Conservation (phyloP, 1,284 basidiomycete genomes). For the Ceratobasidium sp. region DNA sequence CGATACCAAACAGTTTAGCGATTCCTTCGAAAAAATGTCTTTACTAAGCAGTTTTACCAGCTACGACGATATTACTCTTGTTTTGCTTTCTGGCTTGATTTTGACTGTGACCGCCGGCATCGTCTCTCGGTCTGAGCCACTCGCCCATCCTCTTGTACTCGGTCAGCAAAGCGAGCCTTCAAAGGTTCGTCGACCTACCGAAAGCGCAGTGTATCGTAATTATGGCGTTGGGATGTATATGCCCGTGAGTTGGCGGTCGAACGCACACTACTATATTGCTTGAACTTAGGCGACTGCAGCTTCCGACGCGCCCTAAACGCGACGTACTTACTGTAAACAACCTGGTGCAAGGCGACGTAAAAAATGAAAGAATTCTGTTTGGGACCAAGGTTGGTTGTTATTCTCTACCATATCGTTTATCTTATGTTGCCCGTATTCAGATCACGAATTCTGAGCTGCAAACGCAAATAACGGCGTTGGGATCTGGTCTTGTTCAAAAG, state of each 20-base stretch:
- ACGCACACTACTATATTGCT: background rate
- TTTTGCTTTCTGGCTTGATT: conserved; percentile 36
- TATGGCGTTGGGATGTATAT: conserved; percentile 82
- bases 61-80: conserved; percentile 34
- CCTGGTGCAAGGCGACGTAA: conserved; percentile 71
- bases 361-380: conserved; percentile 71
- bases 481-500: conserved; percentile 70
- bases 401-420: background rate
- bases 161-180: conserved; percentile 84
- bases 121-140: conserved; percentile 55
- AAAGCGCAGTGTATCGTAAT: conserved; percentile 83
- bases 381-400: conserved; percentile 67
- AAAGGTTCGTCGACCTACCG: conserved; percentile 75
- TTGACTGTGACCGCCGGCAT: conserved; percentile 38
- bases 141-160: conserved; percentile 83
- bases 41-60: conserved; percentile 28
- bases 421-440: conserved; percentile 54
- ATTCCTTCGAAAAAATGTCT: conserved; percentile 14
- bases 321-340: conserved; percentile 74
- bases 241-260: conserved; percentile 49
- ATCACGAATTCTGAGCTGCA: conserved; percentile 73
- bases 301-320: conserved; percentile 73
- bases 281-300: conserved; percentile 58
- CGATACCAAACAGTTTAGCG: background rate
- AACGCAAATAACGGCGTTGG: conserved; percentile 72